Evolutionary conservation across 495 filamentous ascomycete species (phyloP), one percentile per base, ranked within the genome.

Genomic region (Daldinia loculata): DNA sequence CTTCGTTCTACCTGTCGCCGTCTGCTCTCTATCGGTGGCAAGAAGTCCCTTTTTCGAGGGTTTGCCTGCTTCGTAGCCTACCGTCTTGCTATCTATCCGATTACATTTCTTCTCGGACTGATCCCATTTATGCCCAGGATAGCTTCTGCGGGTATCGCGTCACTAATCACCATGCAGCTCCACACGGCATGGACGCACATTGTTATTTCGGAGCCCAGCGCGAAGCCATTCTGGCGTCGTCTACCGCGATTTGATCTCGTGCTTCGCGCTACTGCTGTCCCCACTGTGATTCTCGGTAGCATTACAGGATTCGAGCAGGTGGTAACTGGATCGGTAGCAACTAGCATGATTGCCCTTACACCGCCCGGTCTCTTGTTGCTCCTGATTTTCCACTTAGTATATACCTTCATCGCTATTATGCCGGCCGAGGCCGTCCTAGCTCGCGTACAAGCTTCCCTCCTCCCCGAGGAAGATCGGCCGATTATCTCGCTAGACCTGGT

Each of bases 1-100:
- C 57, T 83, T 24, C 78, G 79, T 48, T 61, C 72, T 19, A 82
- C 63, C n/a, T 70, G 64, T 62, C 72, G 72, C 19, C 75, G 71
- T 17, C 65, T 84, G 5, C 34, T 61, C 32, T 71, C 70, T 56
- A 66, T 67, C 24, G 7, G n/a, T 19, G 60, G 63, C 56, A 43
- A 24, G 52, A 55, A 24, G 8, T 64, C 64, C 11, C 56, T 74
- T 7, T 52, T 68, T 17, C 72, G 69, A 34, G 67, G 68, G 6
- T 8, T 65, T 36, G 0, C 0, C 15, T 71, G 68, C 22, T 52
- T 14, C 27, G 29, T 64, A 5, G 41, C 19, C 32, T 48, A 56
- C 24, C 9, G 4, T 2, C 4, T 55, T 6, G 17, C 27, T 14
- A 8, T 34, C 15, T 3, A 36, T 24, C 6, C 34, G 0, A 26